Percentiles rank a stretch among this genome's conserved stretches.
Conservation (phyloP, 208 protist genomes). For the Borovskyia barvae region DNA sequence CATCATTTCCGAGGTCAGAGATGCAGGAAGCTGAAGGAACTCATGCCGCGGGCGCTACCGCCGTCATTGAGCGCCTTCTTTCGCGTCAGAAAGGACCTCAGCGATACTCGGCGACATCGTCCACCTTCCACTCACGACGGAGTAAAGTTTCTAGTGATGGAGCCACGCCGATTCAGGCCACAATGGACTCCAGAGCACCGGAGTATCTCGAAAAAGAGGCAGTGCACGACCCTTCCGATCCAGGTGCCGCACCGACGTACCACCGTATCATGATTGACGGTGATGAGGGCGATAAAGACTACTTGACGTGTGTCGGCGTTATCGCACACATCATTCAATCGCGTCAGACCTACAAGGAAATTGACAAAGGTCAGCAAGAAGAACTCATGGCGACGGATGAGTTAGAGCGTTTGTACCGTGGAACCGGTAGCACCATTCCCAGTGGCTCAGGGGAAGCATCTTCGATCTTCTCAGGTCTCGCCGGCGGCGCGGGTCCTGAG, state of each 20-base stretch:
- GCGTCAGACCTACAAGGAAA: conserved; percentile 66
- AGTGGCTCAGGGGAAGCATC: neutral
- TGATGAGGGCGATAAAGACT: conserved; percentile 70
- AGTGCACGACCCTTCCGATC: neutral
- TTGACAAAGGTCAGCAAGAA: conserved; percentile 72
- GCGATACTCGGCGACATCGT: conserved; percentile 11
- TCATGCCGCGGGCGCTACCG: conserved; percentile 22
- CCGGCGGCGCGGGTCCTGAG: neutral
- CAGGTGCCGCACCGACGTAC: conserved; percentile 32
- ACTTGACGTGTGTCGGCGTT: conserved; percentile 66
- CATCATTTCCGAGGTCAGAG: no score
- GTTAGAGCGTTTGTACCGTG: conserved; percentile 17
- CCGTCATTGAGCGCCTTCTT: conserved; percentile 19
- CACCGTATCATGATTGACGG: conserved; percentile 77
- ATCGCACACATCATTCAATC: conserved; percentile 65
- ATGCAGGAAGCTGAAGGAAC: no score
- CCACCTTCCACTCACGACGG: conserved; percentile 3
- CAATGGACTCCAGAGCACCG: neutral
- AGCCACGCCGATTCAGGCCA: neutral
- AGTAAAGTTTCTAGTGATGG: neutral
- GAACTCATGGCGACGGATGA: conserved; percentile 25
- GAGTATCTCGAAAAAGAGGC: neutral
- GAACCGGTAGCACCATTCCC: neutral
- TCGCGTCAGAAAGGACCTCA: neutral
- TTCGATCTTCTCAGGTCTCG: neutral